Evolutionary conservation across 345 rosid species (phyloP).

Genomic region (Cardamine occulta): DNA sequence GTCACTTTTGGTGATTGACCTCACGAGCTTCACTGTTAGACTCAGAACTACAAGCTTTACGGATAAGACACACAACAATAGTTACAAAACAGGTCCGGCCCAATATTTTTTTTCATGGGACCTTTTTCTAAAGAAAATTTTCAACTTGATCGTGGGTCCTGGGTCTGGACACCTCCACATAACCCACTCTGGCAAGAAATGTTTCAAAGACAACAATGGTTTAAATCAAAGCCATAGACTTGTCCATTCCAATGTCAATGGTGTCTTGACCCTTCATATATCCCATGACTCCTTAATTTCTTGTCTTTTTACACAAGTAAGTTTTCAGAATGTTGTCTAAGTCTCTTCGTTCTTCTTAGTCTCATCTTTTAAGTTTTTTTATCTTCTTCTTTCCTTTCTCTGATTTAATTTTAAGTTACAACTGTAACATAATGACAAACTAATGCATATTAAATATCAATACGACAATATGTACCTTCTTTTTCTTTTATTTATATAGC

Average conservation of each 20-base stretch:
- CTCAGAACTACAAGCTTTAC: slow-evolving; percentile 43
- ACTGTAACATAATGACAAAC: neutral
- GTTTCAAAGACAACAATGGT: neutral
- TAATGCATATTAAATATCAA: neutral
- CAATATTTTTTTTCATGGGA: neutral
- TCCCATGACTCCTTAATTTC: neutral
- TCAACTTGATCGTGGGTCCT: neutral
- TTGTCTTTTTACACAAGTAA: neutral
- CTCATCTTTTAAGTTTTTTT: neutral
- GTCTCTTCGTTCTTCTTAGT: neutral
- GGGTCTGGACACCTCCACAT: slow-evolving; percentile 1
- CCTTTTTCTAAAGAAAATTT: neutral
- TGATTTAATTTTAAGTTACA: neutral
- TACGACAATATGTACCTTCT: neutral
- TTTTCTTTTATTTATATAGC: neutral
- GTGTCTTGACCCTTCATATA: neutral
- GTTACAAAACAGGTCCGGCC: slow-evolving; percentile 52
- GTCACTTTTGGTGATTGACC: slow-evolving; percentile 46
- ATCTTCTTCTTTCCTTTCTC: neutral
- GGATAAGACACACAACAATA: slow-evolving; percentile 50
- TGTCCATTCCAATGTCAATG: neutral
- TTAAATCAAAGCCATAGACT: neutral
- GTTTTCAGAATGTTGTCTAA: neutral
- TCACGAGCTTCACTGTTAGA: slow-evolving; percentile 50
- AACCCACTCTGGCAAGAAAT: neutral